A percentile compares a stretch with the other conserved stretches of the same genome.
phyloP scores from a whole-genome alignment of 805 yeast genomes.

The Lipomyces sp. region DNA sequence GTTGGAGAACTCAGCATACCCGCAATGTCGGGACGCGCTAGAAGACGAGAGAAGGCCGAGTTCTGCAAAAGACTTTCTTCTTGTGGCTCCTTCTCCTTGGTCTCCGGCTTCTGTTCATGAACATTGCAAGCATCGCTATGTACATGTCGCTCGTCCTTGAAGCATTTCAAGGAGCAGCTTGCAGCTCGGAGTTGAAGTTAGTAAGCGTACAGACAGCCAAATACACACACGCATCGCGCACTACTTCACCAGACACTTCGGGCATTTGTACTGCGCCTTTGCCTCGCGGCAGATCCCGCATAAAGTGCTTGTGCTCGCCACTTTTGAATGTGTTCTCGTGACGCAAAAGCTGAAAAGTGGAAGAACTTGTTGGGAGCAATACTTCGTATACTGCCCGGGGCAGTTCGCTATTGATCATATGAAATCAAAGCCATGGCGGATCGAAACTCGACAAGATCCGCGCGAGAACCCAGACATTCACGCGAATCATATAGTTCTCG shows the following conservation, averaged over 20 bases:
- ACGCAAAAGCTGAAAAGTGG: background rate
- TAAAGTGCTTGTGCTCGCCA: background rate
- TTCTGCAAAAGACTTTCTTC: constrained; percentile 23
- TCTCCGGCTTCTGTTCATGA: constrained; percentile 36
- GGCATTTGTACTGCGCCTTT: constrained; percentile 55
- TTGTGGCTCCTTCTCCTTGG: constrained; percentile 4
- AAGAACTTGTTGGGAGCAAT: background rate
- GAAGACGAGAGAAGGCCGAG: constrained; percentile 35
- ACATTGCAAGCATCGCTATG: background rate
- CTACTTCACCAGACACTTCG: constrained; percentile 43
- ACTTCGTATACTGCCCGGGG: too few relatives aligned
- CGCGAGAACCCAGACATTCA: too few relatives aligned
- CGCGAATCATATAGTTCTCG: too few relatives aligned
- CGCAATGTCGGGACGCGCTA: constrained; percentile 46
- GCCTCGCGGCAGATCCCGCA: constrained; percentile 43
- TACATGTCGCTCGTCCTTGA: constrained; percentile 42
- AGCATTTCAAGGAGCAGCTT: constrained; percentile 61
- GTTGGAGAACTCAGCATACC: constrained; percentile 51
- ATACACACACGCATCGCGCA: background rate
- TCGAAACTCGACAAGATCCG: too few relatives aligned
- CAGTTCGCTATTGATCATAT: too few relatives aligned
- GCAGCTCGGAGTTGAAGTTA: constrained; percentile 1
- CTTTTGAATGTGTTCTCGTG: background rate
- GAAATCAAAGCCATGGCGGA: too few relatives aligned
- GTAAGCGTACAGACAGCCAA: background rate